Conservation (phyloP, 352 stramenopile genomes). For the Phytophthora pseudosyringae region DNA sequence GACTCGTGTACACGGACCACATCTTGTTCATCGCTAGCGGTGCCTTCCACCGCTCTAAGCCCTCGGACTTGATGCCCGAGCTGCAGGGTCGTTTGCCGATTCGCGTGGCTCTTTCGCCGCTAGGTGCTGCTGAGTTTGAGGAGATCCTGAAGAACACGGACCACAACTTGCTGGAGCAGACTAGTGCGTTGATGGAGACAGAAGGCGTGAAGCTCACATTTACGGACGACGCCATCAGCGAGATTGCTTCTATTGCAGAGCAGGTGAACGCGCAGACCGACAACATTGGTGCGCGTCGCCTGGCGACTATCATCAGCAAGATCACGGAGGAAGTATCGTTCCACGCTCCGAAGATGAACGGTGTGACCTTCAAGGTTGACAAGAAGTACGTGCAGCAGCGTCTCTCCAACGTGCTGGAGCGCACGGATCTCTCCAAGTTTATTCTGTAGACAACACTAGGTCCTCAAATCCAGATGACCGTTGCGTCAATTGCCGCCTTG, state of each 20-base stretch:
- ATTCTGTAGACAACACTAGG: constrained; percentile 88
- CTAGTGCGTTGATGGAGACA: constrained; percentile 95
- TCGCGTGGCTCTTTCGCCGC: constrained; percentile 96
- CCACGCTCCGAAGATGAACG: constrained; percentile 92
- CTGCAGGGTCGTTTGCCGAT: constrained; percentile 98
- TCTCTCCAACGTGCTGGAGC: constrained; percentile 93
- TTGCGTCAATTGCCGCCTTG: constrained; percentile 4
- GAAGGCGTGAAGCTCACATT: constrained; percentile 96
- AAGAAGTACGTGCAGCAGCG: constrained; percentile 94
- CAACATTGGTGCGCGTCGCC: constrained; percentile 97
- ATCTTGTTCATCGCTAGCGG: constrained; percentile 98
- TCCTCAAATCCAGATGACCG: constrained; percentile 9
- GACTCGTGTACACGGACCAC: constrained; percentile 98
- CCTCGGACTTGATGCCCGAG: constrained; percentile 98
- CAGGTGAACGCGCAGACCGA: constrained; percentile 96
- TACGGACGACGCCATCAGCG: constrained; percentile 95
- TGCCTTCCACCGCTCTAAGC: constrained; percentile 97
- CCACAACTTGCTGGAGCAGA: constrained; percentile 96
- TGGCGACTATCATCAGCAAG: constrained; percentile 97
- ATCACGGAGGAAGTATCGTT: constrained; percentile 99
- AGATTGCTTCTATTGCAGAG: constrained; percentile 96
- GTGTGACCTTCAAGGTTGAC: constrained; percentile 88
- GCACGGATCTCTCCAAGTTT: constrained; percentile 97
- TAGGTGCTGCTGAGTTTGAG: constrained; percentile 98
- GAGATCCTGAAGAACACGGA: constrained; percentile 97